These are phyloP conservation scores for Clonostachys byssicola DNA, from an alignment of 2,329 filamentous ascomycete species.

Conservation along the genomic window DNA sequence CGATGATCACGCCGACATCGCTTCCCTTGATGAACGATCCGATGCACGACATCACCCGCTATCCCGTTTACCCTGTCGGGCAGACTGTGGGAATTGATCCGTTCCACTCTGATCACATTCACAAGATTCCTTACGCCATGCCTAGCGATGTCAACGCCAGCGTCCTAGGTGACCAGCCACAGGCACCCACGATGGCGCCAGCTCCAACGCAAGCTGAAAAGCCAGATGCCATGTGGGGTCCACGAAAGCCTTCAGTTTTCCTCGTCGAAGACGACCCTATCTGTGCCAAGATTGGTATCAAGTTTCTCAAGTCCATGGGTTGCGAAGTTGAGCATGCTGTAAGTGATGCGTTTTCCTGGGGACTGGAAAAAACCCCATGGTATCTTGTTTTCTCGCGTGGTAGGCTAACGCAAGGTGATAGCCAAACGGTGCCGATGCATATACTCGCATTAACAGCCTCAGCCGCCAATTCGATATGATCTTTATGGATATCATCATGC, in stretches of 20 bases:
- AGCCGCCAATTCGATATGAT: constrained; percentile 59
- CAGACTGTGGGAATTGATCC: constrained; percentile 90
- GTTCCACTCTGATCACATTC: constrained; percentile 89
- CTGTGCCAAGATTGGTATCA: constrained; percentile 63
- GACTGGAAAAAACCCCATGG: not conserved
- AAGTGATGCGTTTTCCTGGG: constrained; percentile 22
- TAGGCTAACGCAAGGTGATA: constrained; percentile 9
- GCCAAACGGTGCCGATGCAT: constrained; percentile 82
- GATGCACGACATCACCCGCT: constrained; percentile 48
- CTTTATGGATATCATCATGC: constrained; percentile 97
- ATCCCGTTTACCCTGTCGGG: constrained; percentile 86
- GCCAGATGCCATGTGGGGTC: constrained; percentile 46
- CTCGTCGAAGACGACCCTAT: constrained; percentile 81
- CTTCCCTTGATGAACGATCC: constrained; percentile 48
- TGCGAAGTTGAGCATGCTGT: constrained; percentile 66
- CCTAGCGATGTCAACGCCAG: constrained; percentile 49
- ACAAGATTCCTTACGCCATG: constrained; percentile 84
- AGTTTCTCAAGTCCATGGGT: constrained; percentile 62
- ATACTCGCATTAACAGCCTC: constrained; percentile 67
- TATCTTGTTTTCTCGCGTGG: not conserved
- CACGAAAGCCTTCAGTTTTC: constrained; percentile 71
- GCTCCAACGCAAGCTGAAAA: constrained; percentile 20
- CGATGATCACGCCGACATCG: constrained; percentile 30
- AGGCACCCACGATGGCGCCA: constrained; percentile 17
- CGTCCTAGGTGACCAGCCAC: constrained; percentile 33